These are phyloP conservation scores for Rhodotorula sp. DNA, from an alignment of 1,284 basidiomycete species.

Conservation along the genomic window DNA sequence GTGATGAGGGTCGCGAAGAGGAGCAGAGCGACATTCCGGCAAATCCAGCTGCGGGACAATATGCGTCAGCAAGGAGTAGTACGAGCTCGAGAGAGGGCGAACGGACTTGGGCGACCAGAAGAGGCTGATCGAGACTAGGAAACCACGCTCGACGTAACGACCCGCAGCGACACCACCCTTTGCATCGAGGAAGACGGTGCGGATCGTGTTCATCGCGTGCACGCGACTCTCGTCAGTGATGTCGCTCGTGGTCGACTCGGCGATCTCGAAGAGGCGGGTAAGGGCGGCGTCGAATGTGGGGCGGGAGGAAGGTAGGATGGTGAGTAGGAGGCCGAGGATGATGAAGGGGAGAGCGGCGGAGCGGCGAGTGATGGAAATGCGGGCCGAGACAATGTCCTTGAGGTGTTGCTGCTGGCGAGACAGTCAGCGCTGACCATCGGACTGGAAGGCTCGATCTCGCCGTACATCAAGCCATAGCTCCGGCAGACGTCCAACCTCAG, in stretches of 20 bases:
- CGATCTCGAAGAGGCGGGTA: slow-evolving; percentile 36
- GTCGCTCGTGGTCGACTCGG: slow-evolving; percentile 32
- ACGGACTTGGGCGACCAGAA: slow-evolving; percentile 47
- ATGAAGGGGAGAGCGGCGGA: slow-evolving; percentile 51
- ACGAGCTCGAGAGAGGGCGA: neutral
- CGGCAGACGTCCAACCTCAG: slow-evolving; percentile 44
- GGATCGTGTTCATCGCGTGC: slow-evolving; percentile 51
- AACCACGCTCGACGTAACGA: slow-evolving; percentile 44
- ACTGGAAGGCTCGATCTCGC: neutral
- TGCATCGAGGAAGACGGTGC: slow-evolving; percentile 38
- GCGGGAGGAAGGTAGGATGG: slow-evolving; percentile 29
- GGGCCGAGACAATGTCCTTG: slow-evolving; percentile 37
- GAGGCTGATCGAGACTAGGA: slow-evolving; percentile 47
- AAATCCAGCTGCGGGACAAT: slow-evolving; percentile 45
- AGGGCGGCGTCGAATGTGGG: slow-evolving; percentile 22
- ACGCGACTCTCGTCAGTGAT: slow-evolving; percentile 36
- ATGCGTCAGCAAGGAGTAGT: neutral
- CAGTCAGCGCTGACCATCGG: neutral
- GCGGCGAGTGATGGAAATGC: slow-evolving; percentile 50
- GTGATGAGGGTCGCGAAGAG: slow-evolving; percentile 49
- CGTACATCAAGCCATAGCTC: slow-evolving; percentile 48
- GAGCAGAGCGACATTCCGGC: slow-evolving; percentile 52
- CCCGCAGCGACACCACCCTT: slow-evolving; percentile 29
- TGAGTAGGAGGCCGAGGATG: slow-evolving; percentile 49
- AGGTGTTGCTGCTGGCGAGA: slow-evolving; percentile 26